A percentile compares a stretch with the other conserved stretches of the same genome.
These are phyloP conservation scores for Backusella australiensis DNA, from an alignment of 192 early-diverging fungal genomes.

Conservation along the genomic window DNA sequence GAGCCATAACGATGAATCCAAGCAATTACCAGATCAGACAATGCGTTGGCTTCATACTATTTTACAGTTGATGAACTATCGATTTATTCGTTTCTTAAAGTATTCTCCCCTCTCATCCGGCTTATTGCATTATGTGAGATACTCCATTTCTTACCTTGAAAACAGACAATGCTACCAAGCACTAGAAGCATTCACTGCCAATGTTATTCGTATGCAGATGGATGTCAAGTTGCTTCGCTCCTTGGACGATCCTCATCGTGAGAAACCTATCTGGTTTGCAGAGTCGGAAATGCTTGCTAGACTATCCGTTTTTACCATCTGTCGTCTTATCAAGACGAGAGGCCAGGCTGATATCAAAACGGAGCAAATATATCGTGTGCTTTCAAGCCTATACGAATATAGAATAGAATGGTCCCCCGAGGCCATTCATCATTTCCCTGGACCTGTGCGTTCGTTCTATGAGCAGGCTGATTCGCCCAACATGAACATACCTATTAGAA, in stretches of 20 bases:
- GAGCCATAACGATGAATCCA: not conserved
- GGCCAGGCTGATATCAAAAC: conserved; percentile 51
- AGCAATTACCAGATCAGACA: conserved; percentile 39
- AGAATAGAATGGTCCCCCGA: conserved; percentile 54
- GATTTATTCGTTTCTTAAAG: conserved; percentile 71
- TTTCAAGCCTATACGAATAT: conserved; percentile 47
- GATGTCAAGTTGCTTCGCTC: conserved; percentile 52
- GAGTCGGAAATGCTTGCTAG: conserved; percentile 62
- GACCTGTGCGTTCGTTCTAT: conserved; percentile 46
- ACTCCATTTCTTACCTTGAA: conserved; percentile 61
- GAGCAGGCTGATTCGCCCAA: conserved; percentile 17
- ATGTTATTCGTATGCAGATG: conserved; percentile 44
- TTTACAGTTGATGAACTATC: conserved; percentile 71
- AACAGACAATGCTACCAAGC: conserved; percentile 68
- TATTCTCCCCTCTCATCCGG: conserved; percentile 62
- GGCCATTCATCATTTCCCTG: conserved; percentile 53
- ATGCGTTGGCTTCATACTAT: conserved; percentile 73
- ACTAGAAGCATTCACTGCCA: conserved; percentile 65
- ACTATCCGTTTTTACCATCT: conserved; percentile 48
- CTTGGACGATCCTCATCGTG: conserved; percentile 51
- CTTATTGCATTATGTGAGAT: conserved; percentile 65
- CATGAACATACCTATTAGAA: conserved; percentile 6
- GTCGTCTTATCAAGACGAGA: conserved; percentile 52
- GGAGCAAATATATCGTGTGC: conserved; percentile 44
- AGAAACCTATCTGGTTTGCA: conserved; percentile 57